Evolutionary conservation across 768 basidiomycete genomes (phyloP).

Genomic region (Zangia roseola): DNA sequence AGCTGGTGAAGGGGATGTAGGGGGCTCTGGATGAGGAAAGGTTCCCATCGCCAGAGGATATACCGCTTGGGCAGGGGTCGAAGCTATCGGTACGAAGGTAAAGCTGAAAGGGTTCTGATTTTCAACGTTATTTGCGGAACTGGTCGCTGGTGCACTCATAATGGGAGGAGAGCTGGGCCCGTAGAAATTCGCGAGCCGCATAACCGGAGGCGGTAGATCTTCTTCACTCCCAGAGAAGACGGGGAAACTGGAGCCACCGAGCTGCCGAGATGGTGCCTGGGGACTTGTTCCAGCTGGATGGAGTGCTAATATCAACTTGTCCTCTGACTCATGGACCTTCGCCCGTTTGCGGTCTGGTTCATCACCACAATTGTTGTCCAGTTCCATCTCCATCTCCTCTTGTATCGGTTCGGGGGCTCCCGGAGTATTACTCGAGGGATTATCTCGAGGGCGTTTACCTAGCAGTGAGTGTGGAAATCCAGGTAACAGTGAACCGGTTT

Average conservation of each 20-base stretch:
- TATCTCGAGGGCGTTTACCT: slow-evolving; percentile 67
- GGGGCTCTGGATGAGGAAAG: slow-evolving; percentile 35
- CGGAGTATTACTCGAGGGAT: slow-evolving; percentile 42
- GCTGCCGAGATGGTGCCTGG: slow-evolving; percentile 16
- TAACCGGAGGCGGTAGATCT: slow-evolving; percentile 52
- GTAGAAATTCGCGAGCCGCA: slow-evolving; percentile 53
- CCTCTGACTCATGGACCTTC: slow-evolving; percentile 34
- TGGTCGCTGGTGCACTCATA: slow-evolving; percentile 37
- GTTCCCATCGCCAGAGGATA: slow-evolving; percentile 40
- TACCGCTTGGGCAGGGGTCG: slow-evolving; percentile 46
- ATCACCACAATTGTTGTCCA: slow-evolving; percentile 36
- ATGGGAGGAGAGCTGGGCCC: slow-evolving; percentile 40
- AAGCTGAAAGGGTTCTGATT: slow-evolving; percentile 56
- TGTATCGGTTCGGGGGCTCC: slow-evolving; percentile 43
- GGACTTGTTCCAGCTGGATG: slow-evolving; percentile 16
- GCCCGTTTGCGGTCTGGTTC: slow-evolving; percentile 55
- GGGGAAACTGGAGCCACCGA: slow-evolving; percentile 42
- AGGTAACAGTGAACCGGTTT: slow-evolving; percentile 26
- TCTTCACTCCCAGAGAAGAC: slow-evolving; percentile 44
- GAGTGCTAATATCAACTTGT: slow-evolving; percentile 14
- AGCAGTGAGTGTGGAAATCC: slow-evolving; percentile 47
- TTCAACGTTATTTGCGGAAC: slow-evolving; percentile 49
- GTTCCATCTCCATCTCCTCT: slow-evolving; percentile 40
- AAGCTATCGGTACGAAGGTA: slow-evolving; percentile 48
- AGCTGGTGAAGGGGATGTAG: slow-evolving; percentile 34